Conservation (phyloP, 176 grass and related monocot genomes). For the Eleusine indica region DNA sequence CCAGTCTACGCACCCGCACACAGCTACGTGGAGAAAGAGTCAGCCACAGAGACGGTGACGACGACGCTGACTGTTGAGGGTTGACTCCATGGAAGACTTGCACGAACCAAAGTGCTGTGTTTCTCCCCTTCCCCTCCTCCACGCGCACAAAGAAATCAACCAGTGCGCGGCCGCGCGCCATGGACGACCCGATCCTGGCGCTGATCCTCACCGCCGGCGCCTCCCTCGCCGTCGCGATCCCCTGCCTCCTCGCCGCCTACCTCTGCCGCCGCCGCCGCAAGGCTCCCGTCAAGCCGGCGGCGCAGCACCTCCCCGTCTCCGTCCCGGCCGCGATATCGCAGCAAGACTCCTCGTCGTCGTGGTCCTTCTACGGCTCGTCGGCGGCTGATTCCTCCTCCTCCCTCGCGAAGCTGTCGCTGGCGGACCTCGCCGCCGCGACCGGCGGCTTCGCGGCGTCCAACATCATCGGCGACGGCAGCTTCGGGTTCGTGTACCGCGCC, state of each 20-base stretch:
- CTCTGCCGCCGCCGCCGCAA: slow-evolving; percentile 39
- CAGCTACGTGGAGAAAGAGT: background rate
- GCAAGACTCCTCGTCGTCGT: slow-evolving; percentile 29
- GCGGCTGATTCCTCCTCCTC: slow-evolving; percentile 24
- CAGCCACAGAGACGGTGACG: background rate
- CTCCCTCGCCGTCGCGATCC: slow-evolving; percentile 44
- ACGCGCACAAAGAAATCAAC: background rate
- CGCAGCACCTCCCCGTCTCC: background rate
- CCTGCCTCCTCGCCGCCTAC: slow-evolving; percentile 43
- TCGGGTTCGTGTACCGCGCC: slow-evolving; percentile 93
- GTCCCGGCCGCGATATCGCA: too few species aligned
- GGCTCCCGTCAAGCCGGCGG: background rate
- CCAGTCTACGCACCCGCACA: background rate
- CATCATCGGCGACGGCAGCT: slow-evolving; percentile 92
- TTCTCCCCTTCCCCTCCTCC: background rate
- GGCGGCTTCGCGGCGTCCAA: slow-evolving; percentile 66
- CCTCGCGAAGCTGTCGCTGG: slow-evolving; percentile 62
- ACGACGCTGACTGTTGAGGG: too few species aligned
- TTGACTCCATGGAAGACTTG: slow-evolving; percentile 41
- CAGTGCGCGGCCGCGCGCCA: background rate
- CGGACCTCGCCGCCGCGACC: slow-evolving; percentile 68
- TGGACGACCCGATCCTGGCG: slow-evolving; percentile 46
- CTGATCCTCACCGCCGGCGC: slow-evolving; percentile 36
- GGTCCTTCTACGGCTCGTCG: slow-evolving; percentile 21
- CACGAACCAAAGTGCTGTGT: too few species aligned